These are phyloP conservation scores for Pterulicium gracile DNA, from an alignment of 1,284 basidiomycete species.

Conservation along the genomic window DNA sequence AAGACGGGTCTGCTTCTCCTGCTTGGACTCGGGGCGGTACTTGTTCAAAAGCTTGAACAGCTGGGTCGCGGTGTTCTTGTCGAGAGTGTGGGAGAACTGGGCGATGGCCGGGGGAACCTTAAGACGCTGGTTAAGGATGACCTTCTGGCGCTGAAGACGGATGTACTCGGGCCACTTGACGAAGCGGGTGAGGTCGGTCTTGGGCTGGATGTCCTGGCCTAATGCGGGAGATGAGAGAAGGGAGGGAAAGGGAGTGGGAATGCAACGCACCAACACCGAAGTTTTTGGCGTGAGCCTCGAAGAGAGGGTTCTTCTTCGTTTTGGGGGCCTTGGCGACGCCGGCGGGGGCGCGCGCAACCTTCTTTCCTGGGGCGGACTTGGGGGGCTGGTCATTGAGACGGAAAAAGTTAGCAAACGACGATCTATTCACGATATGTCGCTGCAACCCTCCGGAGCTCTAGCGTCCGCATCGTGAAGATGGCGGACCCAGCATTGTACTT, in stretches of 20 bases:
- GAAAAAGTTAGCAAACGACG: slow-evolving; percentile 44
- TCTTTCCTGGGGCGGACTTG: slow-evolving; percentile 65
- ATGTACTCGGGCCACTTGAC: slow-evolving; percentile 99
- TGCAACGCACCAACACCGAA: slow-evolving; percentile 82
- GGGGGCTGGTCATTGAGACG: slow-evolving; percentile 88
- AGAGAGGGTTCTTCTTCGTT: slow-evolving; percentile 89
- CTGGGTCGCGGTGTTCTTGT: slow-evolving; percentile 99
- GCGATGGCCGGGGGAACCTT: slow-evolving; percentile 98
- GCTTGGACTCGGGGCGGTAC: slow-evolving; percentile 88
- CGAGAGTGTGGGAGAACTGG: slow-evolving; percentile 95
- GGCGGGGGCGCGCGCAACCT: slow-evolving; percentile 68
- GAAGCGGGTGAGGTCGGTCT: slow-evolving; percentile 91
- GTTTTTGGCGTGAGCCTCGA: slow-evolving; percentile 85
- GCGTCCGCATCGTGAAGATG: slow-evolving; percentile 23
- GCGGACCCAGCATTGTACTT: slow-evolving; percentile 35
- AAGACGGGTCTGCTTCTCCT: slow-evolving; percentile 97
- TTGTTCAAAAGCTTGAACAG: slow-evolving; percentile 98
- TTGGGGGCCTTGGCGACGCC: slow-evolving; percentile 68
- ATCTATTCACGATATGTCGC: slow-evolving; percentile 23
- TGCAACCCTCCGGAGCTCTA: slow-evolving; percentile 67
- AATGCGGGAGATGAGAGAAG: slow-evolving; percentile 5
- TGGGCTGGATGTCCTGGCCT: slow-evolving; percentile 90
- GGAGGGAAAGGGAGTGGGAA: neutral
- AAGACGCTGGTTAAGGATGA: slow-evolving; percentile 96
- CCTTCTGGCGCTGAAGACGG: slow-evolving; percentile 96